Base-by-base conservation (phyloP, 225 moss, liverwort and hornwort species). In the Rhytidiadelphus loreus region DNA sequence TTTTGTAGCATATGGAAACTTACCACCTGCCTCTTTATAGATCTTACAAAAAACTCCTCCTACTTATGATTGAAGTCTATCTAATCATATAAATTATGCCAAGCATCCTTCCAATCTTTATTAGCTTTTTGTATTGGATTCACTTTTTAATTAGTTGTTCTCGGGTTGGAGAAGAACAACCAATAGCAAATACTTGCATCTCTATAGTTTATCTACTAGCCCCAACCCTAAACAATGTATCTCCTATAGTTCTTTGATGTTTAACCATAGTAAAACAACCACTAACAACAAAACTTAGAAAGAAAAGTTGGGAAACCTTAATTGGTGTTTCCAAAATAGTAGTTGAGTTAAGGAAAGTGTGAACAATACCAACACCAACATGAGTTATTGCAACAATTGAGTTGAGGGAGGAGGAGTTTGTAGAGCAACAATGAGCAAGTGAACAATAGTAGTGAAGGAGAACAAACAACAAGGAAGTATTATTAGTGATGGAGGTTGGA, bases 191-290 rank as follows among this genome's bases (percentile, higher is more conserved):
- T 72, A 44, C 10, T 44, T 72, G 2, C 16, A 44, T 43, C 9
- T 72, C 44, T 0, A 72, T 28, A 2, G 6, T 44, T 17, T 72
- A 0, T 28, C 6, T 44, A 28, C 9, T 0, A 44, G 0, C 2
- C 3, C 25, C 2, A 44, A 4, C 6, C 17, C 3, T 43, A 28
- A 44, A 16, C 4, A 73, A 29, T 1, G 13, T 43, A 73, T 26
- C 3, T 2, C 0, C 28, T 3, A 1, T 72, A 11, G 6, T 73
- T 73, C 7, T 30, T 18, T 29, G 4, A 6, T 0, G 1, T 0
- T 30, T 46, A 46, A 7, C 7, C 0, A 2, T 26, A 11, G 6
- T 43, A 72, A 71, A 25, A 16, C 15, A 26, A 43, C 5, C 13
- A 43, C 8, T 70, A 6, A 30, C 0, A 11, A 46, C 11, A 74